Evolutionary conservation across 441 rosid species (phyloP).

Genomic region (Breynia disticha): DNA sequence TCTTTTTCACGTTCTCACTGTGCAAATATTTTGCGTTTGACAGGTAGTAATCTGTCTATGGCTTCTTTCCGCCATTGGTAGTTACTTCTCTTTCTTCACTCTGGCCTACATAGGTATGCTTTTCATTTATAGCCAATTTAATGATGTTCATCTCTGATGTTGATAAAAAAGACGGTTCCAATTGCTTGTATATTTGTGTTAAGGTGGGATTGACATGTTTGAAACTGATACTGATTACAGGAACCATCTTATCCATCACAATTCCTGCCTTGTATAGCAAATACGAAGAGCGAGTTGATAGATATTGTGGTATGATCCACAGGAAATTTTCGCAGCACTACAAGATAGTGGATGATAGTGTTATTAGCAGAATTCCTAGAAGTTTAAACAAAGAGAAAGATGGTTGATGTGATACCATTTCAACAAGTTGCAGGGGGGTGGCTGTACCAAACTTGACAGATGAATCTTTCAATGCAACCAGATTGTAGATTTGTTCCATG

Average conservation of each 20-base stretch:
- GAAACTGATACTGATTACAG: conserved; percentile 34
- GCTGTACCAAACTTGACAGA: too few relatives aligned
- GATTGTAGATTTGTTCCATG: too few relatives aligned
- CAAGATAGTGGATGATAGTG: conserved; percentile 72
- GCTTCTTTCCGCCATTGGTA: conserved; percentile 76
- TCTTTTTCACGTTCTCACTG: too few relatives aligned
- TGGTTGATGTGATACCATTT: conserved; percentile 14
- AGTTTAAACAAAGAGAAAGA: conserved; percentile 59
- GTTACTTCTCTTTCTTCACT: conserved; percentile 79
- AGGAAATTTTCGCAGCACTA: conserved; percentile 57
- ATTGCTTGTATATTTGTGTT: neutral
- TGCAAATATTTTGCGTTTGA: neutral
- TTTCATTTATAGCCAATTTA: conserved; percentile 5
- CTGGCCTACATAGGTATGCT: conserved; percentile 74
- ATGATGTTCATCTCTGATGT: neutral
- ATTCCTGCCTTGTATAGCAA: conserved; percentile 68
- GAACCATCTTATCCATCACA: conserved; percentile 61
- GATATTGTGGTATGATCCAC: conserved; percentile 61
- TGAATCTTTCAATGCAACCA: too few relatives aligned
- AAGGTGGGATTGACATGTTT: conserved; percentile 5
- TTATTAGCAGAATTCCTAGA: conserved; percentile 57
- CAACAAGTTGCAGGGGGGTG: too few relatives aligned
- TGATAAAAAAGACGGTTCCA: neutral
- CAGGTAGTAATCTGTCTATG: conserved; percentile 88
- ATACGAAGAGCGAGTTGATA: conserved; percentile 56